Evolutionary conservation across 1,139 yeast genomes (phyloP).

Genomic region (Blastobotrys aristatus): DNA sequence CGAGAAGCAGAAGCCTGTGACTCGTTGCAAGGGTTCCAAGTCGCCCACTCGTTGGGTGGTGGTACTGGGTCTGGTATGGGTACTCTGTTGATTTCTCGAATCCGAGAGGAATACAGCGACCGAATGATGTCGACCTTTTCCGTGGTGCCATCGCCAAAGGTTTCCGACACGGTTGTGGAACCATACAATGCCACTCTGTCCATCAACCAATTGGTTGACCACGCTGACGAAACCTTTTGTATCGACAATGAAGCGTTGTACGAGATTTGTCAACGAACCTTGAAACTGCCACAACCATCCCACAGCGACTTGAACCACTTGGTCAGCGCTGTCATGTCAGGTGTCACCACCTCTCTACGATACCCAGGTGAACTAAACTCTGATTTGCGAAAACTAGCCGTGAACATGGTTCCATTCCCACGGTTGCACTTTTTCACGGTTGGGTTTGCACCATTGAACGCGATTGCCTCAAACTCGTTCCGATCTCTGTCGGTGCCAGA

Average conservation of each 20-base stretch:
- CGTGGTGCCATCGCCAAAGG: conserved; percentile 86
- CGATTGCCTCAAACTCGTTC: conserved; percentile 67
- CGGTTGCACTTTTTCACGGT: conserved; percentile 93
- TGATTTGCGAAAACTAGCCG: conserved; percentile 86
- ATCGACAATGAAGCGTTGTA: conserved; percentile 90
- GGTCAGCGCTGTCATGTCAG: conserved; percentile 89
- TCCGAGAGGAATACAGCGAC: conserved; percentile 86
- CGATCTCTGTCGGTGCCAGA: conserved; percentile 84
- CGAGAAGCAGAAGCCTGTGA: conserved; percentile 94
- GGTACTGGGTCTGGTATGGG: conserved; percentile 98
- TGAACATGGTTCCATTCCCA: conserved; percentile 90
- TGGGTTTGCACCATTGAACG: conserved; percentile 86
- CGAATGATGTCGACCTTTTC: conserved; percentile 96
- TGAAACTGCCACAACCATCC: conserved; percentile 72
- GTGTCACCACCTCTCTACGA: conserved; percentile 82
- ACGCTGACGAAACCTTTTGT: conserved; percentile 89
- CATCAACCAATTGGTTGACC: conserved; percentile 86
- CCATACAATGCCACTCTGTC: conserved; percentile 92
- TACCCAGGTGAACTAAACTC: conserved; percentile 93
- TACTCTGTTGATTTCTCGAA: conserved; percentile 70
- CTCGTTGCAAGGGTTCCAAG: conserved; percentile 90
- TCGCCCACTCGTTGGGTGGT: conserved; percentile 91
- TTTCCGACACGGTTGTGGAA: conserved; percentile 88
- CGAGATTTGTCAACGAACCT: conserved; percentile 80
- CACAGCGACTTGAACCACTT: conserved; percentile 73